Evolutionary conservation across 2,329 filamentous ascomycete species (phyloP).

Genomic region (Tolypocladium sp.): DNA sequence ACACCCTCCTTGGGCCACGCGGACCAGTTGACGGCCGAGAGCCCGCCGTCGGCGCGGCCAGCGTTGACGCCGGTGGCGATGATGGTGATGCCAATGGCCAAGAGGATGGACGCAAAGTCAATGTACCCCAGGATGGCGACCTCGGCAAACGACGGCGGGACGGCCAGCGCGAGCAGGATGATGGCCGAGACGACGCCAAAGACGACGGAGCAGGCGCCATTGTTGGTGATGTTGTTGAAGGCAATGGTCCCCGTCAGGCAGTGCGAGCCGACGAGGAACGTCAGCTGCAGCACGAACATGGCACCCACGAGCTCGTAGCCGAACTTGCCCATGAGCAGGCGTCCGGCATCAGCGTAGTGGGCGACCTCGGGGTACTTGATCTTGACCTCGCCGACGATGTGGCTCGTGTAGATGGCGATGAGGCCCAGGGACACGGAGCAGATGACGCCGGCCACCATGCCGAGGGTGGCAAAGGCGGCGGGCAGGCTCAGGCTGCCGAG

Average conservation of each 20-base stretch:
- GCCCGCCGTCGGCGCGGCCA: slow-evolving; percentile 17
- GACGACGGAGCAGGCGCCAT: slow-evolving; percentile 37
- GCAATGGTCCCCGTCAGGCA: slow-evolving; percentile 61
- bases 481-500: slow-evolving; percentile 44
- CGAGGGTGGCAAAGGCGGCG: slow-evolving; percentile 40
- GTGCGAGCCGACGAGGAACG: slow-evolving; percentile 66
- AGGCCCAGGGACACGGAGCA: slow-evolving; percentile 32
- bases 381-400: slow-evolving; percentile 39
- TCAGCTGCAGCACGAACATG: slow-evolving; percentile 53
- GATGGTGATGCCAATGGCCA: slow-evolving; percentile 58
- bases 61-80: slow-evolving; percentile 48
- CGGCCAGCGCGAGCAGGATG: slow-evolving; percentile 33
- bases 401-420: slow-evolving; percentile 37
- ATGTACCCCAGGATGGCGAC: slow-evolving; percentile 40
- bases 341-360: slow-evolving; percentile 60
- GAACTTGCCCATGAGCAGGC: slow-evolving; percentile 48
- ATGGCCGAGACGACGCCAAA: slow-evolving; percentile 37
- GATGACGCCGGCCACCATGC: slow-evolving; percentile 41
- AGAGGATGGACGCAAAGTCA: slow-evolving; percentile 52
- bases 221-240: slow-evolving; percentile 53
- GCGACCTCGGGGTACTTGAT: slow-evolving; percentile 46
- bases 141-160: slow-evolving; percentile 39
- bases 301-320: slow-evolving; percentile 54
- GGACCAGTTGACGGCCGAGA: slow-evolving; percentile 28
- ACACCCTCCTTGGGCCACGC: slow-evolving; percentile 35